Evolutionary conservation across 208 protist genomes (phyloP).

Genomic region (Naegleria lovaniensis): DNA sequence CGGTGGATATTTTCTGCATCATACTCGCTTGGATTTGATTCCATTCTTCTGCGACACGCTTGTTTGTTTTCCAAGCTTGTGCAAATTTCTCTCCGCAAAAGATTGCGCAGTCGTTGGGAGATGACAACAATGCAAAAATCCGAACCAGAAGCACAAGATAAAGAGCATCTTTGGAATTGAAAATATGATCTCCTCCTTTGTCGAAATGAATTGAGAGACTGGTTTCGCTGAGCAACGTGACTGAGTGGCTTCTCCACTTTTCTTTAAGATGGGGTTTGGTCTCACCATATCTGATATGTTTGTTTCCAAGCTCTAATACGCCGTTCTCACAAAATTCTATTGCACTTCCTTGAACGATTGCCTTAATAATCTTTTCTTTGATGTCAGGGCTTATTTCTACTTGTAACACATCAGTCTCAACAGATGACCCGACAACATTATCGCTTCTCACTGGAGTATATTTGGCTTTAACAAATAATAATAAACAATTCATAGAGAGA

Average conservation of each 20-base stretch:
- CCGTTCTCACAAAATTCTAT: background rate
- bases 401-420: background rate
- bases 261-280: background rate
- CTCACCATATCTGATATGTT: background rate
- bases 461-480: background rate
- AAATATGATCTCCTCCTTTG: too few species aligned
- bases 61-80: too few species aligned
- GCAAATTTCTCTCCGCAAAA: too few species aligned
- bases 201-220: too few species aligned
- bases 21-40: too few species aligned
- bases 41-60: too few species aligned
- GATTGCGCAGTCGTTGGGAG: too few species aligned
- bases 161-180: too few species aligned
- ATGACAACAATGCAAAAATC: too few species aligned
- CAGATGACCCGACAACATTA: background rate
- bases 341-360: background rate
- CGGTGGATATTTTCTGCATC: too few species aligned
- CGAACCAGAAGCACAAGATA: too few species aligned
- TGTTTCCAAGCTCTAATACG: background rate
- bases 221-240: too few species aligned
- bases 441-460: constrained; percentile 20
- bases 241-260: background rate
- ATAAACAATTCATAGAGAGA: background rate
- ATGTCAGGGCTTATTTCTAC: background rate
- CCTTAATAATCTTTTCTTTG: background rate